Base-by-base conservation (phyloP, 495 filamentous ascomycete genomes). In the Aspergillus steynii region DNA sequence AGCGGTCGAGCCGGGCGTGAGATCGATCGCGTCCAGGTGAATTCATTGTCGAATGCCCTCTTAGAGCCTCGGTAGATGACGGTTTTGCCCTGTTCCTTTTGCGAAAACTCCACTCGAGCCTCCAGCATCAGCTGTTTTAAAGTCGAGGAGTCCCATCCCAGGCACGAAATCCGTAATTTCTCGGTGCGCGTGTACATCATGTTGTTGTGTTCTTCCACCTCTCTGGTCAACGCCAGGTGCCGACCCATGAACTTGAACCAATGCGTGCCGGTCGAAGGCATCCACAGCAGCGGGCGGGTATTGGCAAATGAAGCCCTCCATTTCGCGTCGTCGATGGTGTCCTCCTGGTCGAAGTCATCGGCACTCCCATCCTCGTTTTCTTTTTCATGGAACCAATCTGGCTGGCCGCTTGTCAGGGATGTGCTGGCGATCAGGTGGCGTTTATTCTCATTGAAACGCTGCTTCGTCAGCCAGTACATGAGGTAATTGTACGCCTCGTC, bases 1-100 rank as follows among this genome's bases (percentile, higher is more conserved):
- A 95, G 86, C 1, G 90, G 87, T 50, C 90, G 75, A 7, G 86
- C 84, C 0, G 87, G 88, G 47, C 89, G 58, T 5, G 58, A 47
- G 3, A 52, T 60, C 2, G 58, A 54, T 4, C 58, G 58, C 7
- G 51, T 52, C 58, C 58, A 60, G 15, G 26, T 20, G 26, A 53
- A 60, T 28, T 60, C 51, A 15, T 60, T 47, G 29, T 53, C 58
- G n/a, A 49, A 60, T 8, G 56, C 29, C 8, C 58, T 29, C 51
- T 53, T 60, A 0, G 50, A 29, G 28, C 37, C 58, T 10, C 58
- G 58, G 27, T 60, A 60, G 27, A 60, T 60, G 27, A 60, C 51
- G 9, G 58, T 60, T 28, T 60, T 60, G 6, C 58, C 50, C 5
- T 60, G 55, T 31, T 60, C 58, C 58, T 60, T 60, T 26, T 60